A percentile compares a stretch with the other conserved stretches of the same genome.
These are phyloP conservation scores for Suhomyces choctaworum DNA, from an alignment of 1,139 yeast genomes.

Conservation along the genomic window DNA sequence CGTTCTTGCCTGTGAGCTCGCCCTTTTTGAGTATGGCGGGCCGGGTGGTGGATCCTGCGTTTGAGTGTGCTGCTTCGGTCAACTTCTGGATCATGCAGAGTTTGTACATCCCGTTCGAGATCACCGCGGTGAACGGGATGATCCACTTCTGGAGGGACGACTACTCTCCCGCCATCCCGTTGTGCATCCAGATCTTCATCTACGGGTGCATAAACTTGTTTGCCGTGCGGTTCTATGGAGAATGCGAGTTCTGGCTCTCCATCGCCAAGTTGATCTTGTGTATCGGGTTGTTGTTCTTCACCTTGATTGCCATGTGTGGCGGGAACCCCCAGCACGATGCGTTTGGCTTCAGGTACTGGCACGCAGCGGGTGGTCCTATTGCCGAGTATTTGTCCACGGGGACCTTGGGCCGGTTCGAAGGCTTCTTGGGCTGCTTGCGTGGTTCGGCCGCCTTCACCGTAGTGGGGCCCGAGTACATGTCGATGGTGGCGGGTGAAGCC, in stretches of 20 bases:
- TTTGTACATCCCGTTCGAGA: constrained; percentile 77
- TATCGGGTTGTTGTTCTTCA: constrained; percentile 69
- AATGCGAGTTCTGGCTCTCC: constrained; percentile 77
- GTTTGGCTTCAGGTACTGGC: constrained; percentile 70
- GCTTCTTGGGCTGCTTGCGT: constrained; percentile 59
- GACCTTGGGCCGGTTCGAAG: constrained; percentile 64
- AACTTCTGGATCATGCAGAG: constrained; percentile 79
- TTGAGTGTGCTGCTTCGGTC: constrained; percentile 78
- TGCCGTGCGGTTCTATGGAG: constrained; percentile 77
- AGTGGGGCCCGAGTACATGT: constrained; percentile 83
- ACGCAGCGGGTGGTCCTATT: constrained; percentile 47
- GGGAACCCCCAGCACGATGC: constrained; percentile 71
- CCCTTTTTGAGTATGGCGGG: constrained; percentile 58
- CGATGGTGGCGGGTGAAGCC: constrained; percentile 85
- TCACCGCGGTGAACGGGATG: constrained; percentile 76
- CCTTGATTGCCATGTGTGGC: constrained; percentile 80
- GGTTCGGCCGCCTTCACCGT: constrained; percentile 65
- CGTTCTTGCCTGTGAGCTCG: constrained; percentile 71
- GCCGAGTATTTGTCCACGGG: constrained; percentile 59
- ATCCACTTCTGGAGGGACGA: constrained; percentile 79
- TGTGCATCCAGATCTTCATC: constrained; percentile 60
- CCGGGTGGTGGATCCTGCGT: constrained; percentile 61
- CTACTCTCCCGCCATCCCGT: constrained; percentile 65
- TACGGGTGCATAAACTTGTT: constrained; percentile 66
- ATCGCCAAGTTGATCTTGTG: constrained; percentile 71